Evolutionary conservation across 78 protist species (phyloP).

Genomic region (Polysphondylium violaceum): DNA sequence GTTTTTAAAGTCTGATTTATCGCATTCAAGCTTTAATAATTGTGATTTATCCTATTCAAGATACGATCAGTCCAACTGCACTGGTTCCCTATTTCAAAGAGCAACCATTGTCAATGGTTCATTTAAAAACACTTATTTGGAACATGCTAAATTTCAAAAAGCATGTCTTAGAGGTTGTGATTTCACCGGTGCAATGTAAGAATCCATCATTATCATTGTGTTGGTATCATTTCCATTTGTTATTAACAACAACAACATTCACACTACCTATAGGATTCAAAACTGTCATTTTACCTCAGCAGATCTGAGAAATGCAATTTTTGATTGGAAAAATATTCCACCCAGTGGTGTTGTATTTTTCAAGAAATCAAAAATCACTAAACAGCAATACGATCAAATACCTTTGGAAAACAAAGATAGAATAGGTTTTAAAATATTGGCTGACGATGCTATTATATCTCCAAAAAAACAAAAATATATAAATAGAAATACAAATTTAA

Average conservation of each 20-base stretch:
- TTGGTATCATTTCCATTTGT: no score
- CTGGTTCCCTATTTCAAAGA: slow-evolving; percentile 51
- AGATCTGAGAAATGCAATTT: slow-evolving; percentile 26
- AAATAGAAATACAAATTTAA: neutral
- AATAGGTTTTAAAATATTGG: slow-evolving; percentile 63
- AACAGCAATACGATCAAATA: slow-evolving; percentile 22
- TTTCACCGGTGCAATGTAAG: slow-evolving; percentile 53
- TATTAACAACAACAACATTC: neutral
- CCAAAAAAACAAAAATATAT: neutral
- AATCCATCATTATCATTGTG: neutral
- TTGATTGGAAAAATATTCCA: slow-evolving; percentile 40
- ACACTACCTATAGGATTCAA: neutral
- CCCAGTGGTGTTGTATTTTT: slow-evolving; percentile 7
- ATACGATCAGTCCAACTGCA: slow-evolving; percentile 22
- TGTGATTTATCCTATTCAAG: neutral
- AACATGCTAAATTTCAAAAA: slow-evolving; percentile 74
- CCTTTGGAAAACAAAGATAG: neutral
- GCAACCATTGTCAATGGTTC: slow-evolving; percentile 29
- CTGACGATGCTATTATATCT: neutral
- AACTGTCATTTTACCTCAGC: slow-evolving; percentile 55
- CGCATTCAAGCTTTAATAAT: slow-evolving; percentile 54
- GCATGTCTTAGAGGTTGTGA: slow-evolving; percentile 35
- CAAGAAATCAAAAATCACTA: slow-evolving; percentile 51
- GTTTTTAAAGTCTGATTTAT: neutral
- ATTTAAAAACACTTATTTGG: slow-evolving; percentile 30